These are phyloP conservation scores for Auricularia auricula-judae DNA, from an alignment of 768 basidiomycete species.

Conservation along the genomic window DNA sequence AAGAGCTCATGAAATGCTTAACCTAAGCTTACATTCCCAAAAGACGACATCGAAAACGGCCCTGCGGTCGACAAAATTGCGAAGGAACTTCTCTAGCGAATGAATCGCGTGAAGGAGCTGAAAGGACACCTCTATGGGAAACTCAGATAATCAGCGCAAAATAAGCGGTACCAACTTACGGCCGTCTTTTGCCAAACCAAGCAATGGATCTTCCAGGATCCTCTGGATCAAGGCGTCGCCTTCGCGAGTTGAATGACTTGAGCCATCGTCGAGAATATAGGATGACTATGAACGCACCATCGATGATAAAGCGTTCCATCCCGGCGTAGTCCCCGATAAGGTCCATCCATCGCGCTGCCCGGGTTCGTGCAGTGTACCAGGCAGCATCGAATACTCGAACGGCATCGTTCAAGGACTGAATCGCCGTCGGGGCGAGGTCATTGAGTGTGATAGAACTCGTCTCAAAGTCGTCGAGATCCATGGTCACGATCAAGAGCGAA, in stretches of 20 bases:
- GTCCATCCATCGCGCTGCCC: slow-evolving; percentile 50
- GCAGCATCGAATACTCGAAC: slow-evolving; percentile 21
- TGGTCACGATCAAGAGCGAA: not conserved
- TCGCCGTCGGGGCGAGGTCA: not conserved
- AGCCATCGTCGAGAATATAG: not conserved
- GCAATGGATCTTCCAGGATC: slow-evolving; percentile 49
- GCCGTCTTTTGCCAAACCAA: slow-evolving; percentile 39
- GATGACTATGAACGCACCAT: slow-evolving; percentile 29
- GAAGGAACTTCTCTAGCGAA: slow-evolving; percentile 39
- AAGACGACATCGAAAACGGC: slow-evolving; percentile 56
- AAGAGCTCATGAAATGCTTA: not conserved
- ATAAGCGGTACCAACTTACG: slow-evolving; percentile 23
- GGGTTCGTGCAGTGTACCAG: slow-evolving; percentile 29
- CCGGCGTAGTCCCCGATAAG: slow-evolving; percentile 63
- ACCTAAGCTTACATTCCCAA: slow-evolving; percentile 34
- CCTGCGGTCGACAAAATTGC: slow-evolving; percentile 36
- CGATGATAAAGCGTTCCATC: slow-evolving; percentile 51
- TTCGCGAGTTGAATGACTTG: slow-evolving; percentile 13
- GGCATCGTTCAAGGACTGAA: slow-evolving; percentile 8
- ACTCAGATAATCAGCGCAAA: not conserved
- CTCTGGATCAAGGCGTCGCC: slow-evolving; percentile 52
- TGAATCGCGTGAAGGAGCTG: slow-evolving; percentile 54
- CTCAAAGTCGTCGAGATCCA: slow-evolving; percentile 1
- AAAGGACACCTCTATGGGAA: slow-evolving; percentile 35
- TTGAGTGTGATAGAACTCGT: not conserved